phyloP scores from a whole-genome alignment of 768 basidiomycete species.

The Fomitopsis pulvina region DNA sequence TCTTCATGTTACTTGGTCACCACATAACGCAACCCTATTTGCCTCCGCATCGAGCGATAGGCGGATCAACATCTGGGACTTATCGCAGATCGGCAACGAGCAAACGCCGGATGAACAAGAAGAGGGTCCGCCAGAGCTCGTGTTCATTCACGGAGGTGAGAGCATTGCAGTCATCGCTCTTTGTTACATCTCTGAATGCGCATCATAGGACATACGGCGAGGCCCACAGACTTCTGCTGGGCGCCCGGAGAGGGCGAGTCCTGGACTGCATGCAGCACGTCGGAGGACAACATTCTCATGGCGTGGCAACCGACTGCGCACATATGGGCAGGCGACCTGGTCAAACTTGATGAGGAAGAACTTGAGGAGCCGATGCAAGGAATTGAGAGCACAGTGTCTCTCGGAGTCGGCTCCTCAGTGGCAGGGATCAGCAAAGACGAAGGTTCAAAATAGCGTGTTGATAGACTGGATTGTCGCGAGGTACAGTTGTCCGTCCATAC shows the following conservation, averaged over 20 bases:
- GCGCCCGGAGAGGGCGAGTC: slow-evolving; percentile 75
- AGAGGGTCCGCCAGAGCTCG: slow-evolving; percentile 93
- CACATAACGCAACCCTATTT: slow-evolving; percentile 85
- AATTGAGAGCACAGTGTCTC: slow-evolving; percentile 35
- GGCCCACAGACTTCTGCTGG: slow-evolving; percentile 95
- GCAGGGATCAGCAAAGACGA: not conserved
- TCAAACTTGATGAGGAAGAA: slow-evolving; percentile 79
- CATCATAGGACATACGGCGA: slow-evolving; percentile 70
- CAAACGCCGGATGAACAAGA: slow-evolving; percentile 98
- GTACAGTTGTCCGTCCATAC: not conserved
- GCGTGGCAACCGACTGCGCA: slow-evolving; percentile 96
- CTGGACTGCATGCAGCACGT: slow-evolving; percentile 84
- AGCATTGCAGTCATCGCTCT: slow-evolving; percentile 15
- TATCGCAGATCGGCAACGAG: slow-evolving; percentile 86
- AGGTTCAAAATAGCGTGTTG: not conserved
- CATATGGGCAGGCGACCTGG: slow-evolving; percentile 87
- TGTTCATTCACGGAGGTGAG: slow-evolving; percentile 94
- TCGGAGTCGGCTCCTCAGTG: not conserved
- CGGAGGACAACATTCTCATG: slow-evolving; percentile 96
- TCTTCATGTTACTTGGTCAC: slow-evolving; percentile 92
- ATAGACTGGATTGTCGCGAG: not conserved
- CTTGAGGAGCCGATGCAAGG: slow-evolving; percentile 83
- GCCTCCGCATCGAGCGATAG: slow-evolving; percentile 94
- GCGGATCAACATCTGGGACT: slow-evolving; percentile 92
- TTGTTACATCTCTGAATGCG: not conserved